Base-by-base conservation (phyloP, 2,329 filamentous ascomycete genomes). In the Beauveria pseudobassiana region DNA sequence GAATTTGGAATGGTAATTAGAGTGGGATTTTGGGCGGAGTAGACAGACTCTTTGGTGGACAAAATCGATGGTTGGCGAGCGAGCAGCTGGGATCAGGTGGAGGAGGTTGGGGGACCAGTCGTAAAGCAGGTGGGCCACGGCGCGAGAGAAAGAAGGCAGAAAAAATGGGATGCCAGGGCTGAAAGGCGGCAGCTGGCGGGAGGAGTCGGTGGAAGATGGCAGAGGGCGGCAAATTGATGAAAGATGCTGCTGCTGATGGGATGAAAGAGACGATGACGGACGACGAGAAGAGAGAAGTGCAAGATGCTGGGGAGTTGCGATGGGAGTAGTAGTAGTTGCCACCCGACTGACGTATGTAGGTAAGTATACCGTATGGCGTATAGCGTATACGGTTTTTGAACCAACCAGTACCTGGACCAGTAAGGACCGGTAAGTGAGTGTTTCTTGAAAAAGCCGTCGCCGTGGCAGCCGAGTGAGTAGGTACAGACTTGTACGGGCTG, bases 291-390 rank as follows among this genome's bases (percentile, higher is more conserved):
- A 40, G 43, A 54, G 18, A 45, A 53, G 40, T 26, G 43, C 16
- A 42, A 30, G 57, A 26, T n/a, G 34, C 28, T 53, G 38, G 49
- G 51, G 42, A 61, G 51, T 61, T 34, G 59, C 59, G 59, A 61
- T 61, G 59, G 51, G 51, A 61, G 48, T 50, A 43, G 58, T 28
- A 61, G 49, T 45, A 61, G 59, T 61, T 61, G 59, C 59, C 59
- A 61, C 59, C 51, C 54, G 59, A 61, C 59, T 55, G 51, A 61
- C 51, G 59, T 61, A 43, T 30, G 51, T 34, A 45, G 38, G 28
- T 5, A 38, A 38, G 34, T 38, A 38, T 38, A 16, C 34, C 34
- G 34, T 38, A 38, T 38, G 34, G 34, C 34, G 34, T 38, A 38
- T 16, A 38, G 12, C 34, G 34, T 38, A 38, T 38, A 38, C 34